These are phyloP conservation scores for Senna tora DNA, from an alignment of 306 rosid species.

Conservation along the genomic window DNA sequence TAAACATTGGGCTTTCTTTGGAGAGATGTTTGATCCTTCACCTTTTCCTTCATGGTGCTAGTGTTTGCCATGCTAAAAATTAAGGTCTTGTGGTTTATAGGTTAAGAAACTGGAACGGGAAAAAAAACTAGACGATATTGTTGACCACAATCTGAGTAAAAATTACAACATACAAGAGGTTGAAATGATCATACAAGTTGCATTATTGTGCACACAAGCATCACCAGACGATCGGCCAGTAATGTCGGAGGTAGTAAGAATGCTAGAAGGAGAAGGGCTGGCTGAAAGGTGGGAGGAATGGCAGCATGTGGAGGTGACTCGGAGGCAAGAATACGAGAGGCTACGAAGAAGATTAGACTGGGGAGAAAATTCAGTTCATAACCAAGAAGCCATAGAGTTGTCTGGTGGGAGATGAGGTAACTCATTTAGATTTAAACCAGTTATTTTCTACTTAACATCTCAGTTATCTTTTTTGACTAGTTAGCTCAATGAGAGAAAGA, in stretches of 20 bases:
- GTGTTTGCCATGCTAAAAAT: slow-evolving; percentile 21
- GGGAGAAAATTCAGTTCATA: slow-evolving; percentile 81
- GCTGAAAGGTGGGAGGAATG: slow-evolving; percentile 95
- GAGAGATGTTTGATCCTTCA: not conserved
- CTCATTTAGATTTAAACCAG: not conserved
- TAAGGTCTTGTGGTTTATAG: slow-evolving; percentile 43
- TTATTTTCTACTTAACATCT: slow-evolving; percentile 9
- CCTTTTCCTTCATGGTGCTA: slow-evolving; percentile 7
- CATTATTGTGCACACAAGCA: slow-evolving; percentile 82
- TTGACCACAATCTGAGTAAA: slow-evolving; percentile 64
- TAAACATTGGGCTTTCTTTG: not conserved
- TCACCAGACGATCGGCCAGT: slow-evolving; percentile 85
- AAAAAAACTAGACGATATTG: slow-evolving; percentile 62
- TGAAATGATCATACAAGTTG: slow-evolving; percentile 84
- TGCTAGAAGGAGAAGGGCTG: slow-evolving; percentile 95
- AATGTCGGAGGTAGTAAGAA: slow-evolving; percentile 92
- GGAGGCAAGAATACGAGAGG: slow-evolving; percentile 75
- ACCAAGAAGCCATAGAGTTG: slow-evolving; percentile 80
- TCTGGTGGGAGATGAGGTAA: slow-evolving; percentile 82
- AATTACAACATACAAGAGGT: slow-evolving; percentile 69
- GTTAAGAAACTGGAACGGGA: slow-evolving; percentile 87
- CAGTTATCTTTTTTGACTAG: slow-evolving; percentile 34
- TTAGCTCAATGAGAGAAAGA: slow-evolving; percentile 19
- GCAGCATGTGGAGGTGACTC: slow-evolving; percentile 73
- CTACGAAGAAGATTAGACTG: slow-evolving; percentile 74